These are phyloP conservation scores for Inonotus obliquus DNA, from an alignment of 1,284 basidiomycete species.

Conservation along the genomic window DNA sequence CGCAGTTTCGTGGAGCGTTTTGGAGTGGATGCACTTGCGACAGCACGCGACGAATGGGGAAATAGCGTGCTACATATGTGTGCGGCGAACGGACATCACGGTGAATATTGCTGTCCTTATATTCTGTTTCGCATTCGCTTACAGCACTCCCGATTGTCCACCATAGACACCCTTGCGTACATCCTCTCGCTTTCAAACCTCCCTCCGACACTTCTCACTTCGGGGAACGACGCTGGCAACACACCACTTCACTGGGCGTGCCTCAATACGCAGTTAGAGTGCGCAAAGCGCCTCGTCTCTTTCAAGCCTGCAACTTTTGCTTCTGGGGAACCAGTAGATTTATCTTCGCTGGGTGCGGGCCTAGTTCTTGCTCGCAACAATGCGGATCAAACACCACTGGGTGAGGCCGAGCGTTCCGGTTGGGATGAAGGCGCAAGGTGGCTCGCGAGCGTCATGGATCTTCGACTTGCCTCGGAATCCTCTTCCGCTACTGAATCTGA, in stretches of 20 bases:
- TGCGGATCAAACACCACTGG: constrained; percentile 65
- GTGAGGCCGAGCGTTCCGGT: constrained; percentile 69
- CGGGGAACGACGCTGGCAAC: constrained; percentile 65
- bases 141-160: neutral
- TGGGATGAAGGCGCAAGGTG: constrained; percentile 80
- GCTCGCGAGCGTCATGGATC: constrained; percentile 71
- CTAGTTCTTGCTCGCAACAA: constrained; percentile 71
- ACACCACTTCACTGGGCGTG: constrained; percentile 89
- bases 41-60: constrained; percentile 65
- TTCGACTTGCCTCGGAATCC: constrained; percentile 34
- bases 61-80: constrained; percentile 84
- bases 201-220: constrained; percentile 50
- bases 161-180: constrained; percentile 64
- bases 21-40: constrained; percentile 48
- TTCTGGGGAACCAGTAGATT: neutral
- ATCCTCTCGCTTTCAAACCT: constrained; percentile 54
- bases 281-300: constrained; percentile 63
- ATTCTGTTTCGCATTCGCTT: constrained; percentile 8
- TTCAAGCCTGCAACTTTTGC: constrained; percentile 23
- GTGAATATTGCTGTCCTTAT: constrained; percentile 42
- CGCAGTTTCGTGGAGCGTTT: constrained; percentile 58
- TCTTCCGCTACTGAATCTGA: constrained; percentile 21
- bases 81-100: constrained; percentile 80
- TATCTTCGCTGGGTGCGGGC: constrained; percentile 45
- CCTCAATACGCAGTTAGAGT: constrained; percentile 69